phyloP scores from a whole-genome alignment of 306 rosid genomes.

The Lotus japonicus region DNA sequence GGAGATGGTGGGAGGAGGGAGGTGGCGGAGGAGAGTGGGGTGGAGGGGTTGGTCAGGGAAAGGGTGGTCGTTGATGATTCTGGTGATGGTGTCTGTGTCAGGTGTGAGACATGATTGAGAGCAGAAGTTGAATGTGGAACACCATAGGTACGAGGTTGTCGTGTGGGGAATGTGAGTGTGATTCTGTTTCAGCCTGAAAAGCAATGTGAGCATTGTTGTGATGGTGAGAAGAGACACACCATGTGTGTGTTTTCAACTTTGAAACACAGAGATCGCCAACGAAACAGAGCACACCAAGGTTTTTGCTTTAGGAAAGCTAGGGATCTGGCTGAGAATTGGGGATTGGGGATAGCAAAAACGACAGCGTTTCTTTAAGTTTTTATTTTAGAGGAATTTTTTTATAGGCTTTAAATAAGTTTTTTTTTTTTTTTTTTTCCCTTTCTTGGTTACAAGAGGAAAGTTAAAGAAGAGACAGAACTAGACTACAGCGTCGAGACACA shows the following conservation, averaged over 20 bases:
- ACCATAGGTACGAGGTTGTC: constrained; percentile 15
- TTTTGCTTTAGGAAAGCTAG: not conserved
- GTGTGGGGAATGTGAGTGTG: constrained; percentile 10
- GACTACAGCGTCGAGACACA: no score
- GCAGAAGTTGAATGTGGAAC: constrained; percentile 12
- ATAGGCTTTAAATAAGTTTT: no score
- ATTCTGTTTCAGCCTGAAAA: constrained; percentile 7
- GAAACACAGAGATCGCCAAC: not conserved
- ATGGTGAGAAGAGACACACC: not conserved
- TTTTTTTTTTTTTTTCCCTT: no score
- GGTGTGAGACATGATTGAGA: not conserved
- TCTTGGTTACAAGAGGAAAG: no score
- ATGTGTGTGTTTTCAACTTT: not conserved
- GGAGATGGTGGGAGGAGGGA: constrained; percentile 45
- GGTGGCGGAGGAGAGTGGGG: constrained; percentile 43
- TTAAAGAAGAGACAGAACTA: no score
- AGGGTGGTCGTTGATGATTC: constrained; percentile 68
- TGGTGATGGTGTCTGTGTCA: constrained; percentile 45
- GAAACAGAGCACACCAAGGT: not conserved
- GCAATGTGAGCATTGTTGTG: not conserved
- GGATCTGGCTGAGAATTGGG: not conserved
- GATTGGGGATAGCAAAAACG: not conserved
- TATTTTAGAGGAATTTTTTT: no score
- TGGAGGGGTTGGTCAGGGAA: constrained; percentile 68
- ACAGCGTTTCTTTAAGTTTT: not conserved